Percentiles rank a stretch among this genome's conserved stretches.
These are phyloP conservation scores for Bremia lactucae DNA, from an alignment of 352 stramenopile genomes.

Conservation along the genomic window DNA sequence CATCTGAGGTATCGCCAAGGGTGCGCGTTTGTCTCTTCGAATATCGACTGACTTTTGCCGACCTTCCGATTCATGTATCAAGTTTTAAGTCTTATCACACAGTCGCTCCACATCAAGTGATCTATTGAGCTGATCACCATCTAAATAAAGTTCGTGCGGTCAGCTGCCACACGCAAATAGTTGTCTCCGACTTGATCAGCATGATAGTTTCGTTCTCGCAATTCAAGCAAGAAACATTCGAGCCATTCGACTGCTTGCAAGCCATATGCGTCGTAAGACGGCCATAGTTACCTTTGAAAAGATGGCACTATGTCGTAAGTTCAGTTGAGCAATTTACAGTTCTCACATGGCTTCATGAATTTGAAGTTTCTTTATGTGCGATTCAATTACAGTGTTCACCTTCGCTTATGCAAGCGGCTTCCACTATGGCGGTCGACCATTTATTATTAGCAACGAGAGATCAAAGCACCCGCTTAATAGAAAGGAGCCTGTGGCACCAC, in stretches of 20 bases:
- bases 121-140: conserved; percentile 69
- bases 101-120: conserved; percentile 53
- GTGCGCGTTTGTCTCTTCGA: conserved; percentile 31
- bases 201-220: conserved; percentile 77
- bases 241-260: conserved; percentile 68
- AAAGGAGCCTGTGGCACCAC: conserved; percentile 22
- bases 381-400: conserved; percentile 16
- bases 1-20: conserved; percentile 16
- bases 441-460: conserved; percentile 43
- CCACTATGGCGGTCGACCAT: conserved; percentile 27
- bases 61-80: conserved; percentile 29
- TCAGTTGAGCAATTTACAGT: conserved; percentile 21
- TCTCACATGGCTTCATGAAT: conserved; percentile 49
- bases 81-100: conserved; percentile 33
- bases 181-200: conserved; percentile 70
- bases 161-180: conserved; percentile 56
- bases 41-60: conserved; percentile 35
- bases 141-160: conserved; percentile 58
- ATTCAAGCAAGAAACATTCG: conserved; percentile 68
- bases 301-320: conserved; percentile 34
- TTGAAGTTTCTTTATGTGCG: conserved; percentile 16
- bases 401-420: conserved; percentile 14
- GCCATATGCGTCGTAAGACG: conserved; percentile 52
- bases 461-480: conserved; percentile 46
- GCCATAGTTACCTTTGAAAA: conserved; percentile 50